Base-by-base conservation (phyloP, 768 basidiomycete species). In the Dioszegia hungarica region DNA sequence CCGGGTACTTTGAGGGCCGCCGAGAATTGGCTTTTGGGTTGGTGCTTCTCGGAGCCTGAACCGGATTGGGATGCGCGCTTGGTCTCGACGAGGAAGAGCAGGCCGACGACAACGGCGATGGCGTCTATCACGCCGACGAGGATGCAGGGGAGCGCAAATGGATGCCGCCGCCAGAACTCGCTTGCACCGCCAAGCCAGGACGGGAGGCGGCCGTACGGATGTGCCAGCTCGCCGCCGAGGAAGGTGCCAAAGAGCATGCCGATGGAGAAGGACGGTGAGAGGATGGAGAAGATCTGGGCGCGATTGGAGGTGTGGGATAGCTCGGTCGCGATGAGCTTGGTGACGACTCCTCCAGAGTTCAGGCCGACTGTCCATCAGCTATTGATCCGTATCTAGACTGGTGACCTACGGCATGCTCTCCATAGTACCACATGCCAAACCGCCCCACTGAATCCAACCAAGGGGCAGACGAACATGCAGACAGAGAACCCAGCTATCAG, bases 111-210 rank as follows among this genome's bases (percentile, higher is more conserved):
- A 31, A 61, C 19, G 17, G 39, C 33, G 24, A 57, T 25, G 8
- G 31, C 50, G 11, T 45, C 62, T 60, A 68, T 29, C 2, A 24
- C 34, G 20, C 46, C 54, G 19, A 31, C 49, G 24, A 67, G 50
- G 14, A 69, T 34, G 46, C 63, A 65, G 0, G 70, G 70, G 25
- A 72, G 53, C 9, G 61, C 65, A 40, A 61, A 72, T 8, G 70
- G 70, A 50, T 59, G 65, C 15, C 28, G 11, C 33, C 27, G 28
- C 54, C 61, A 68, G 11, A 69, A 51, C 28, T 57, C 51, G 6
- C 46, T 34, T 3, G 43, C 29, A 10, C 67, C 67, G 10, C 65
- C 70, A 20, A 72, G 44, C 57, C 57, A 68, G 22, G 33, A 36
- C 5, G 63, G 65, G 24, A 72, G 29, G 19, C 65, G 52, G 17